phyloP scores from a whole-genome alignment of 176 grass and related monocot genomes.

The Carex littledalei region DNA sequence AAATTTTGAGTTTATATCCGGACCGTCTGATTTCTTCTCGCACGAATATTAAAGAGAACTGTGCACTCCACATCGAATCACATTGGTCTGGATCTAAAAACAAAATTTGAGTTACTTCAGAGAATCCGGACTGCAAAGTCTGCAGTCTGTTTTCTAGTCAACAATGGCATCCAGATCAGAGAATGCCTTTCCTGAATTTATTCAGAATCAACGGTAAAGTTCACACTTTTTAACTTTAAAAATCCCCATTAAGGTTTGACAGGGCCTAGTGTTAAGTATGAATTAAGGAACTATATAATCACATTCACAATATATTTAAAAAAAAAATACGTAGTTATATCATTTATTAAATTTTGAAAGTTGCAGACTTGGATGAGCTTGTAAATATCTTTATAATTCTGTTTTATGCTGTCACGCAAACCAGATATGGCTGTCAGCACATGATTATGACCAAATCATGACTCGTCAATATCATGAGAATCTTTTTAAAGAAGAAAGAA shows the following conservation, averaged over 20 bases:
- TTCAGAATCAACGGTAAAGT: background rate
- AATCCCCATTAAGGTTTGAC: background rate
- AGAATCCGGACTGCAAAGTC: background rate
- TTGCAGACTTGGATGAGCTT: too few relatives aligned
- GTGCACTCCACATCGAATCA: too few relatives aligned
- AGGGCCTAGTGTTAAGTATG: background rate
- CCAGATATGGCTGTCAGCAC: background rate
- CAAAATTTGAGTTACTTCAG: too few relatives aligned
- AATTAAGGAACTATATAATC: background rate
- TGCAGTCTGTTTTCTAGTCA: background rate
- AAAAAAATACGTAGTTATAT: background rate
- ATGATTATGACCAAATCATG: background rate
- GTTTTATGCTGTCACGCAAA: background rate
- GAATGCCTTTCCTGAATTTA: background rate
- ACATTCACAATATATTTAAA: background rate
- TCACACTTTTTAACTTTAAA: background rate
- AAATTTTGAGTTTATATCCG: too few relatives aligned
- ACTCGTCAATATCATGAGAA: conserved; percentile 1
- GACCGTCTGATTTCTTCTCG: too few relatives aligned
- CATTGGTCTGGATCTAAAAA: too few relatives aligned
- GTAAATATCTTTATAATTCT: background rate
- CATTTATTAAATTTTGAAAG: background rate
- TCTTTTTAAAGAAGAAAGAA: background rate
- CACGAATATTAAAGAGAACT: too few relatives aligned
- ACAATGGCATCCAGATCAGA: conserved; percentile 2